phyloP scores from a whole-genome alignment of 1,284 basidiomycete genomes.

The Serendipita sp. region DNA sequence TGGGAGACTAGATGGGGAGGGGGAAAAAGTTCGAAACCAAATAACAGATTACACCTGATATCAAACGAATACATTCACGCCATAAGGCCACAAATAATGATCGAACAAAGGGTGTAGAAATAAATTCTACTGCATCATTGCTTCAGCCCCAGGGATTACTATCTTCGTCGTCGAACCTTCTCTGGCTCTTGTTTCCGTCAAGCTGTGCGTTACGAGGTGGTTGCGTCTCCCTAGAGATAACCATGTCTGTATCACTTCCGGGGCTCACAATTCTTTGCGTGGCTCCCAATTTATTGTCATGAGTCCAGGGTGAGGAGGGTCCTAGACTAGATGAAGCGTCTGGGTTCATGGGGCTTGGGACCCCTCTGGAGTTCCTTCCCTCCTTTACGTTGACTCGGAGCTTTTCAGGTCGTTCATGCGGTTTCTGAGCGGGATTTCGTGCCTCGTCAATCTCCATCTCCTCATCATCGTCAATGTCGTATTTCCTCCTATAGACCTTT shows the following conservation, averaged over 20 bases:
- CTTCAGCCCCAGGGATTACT: slow-evolving; percentile 12
- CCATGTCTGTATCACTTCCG: slow-evolving; percentile 18
- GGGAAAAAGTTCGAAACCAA: too few species aligned
- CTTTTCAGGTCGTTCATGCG: not conserved
- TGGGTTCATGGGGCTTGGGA: slow-evolving; percentile 20
- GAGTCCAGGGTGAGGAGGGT: slow-evolving; percentile 19
- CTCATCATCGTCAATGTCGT: slow-evolving; percentile 28
- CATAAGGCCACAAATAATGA: not conserved
- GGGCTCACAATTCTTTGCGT: slow-evolving; percentile 14
- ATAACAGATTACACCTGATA: too few species aligned
- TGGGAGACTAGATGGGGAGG: too few species aligned
- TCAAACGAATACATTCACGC: too few species aligned
- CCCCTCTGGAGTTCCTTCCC: slow-evolving; percentile 14
- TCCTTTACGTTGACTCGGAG: slow-evolving; percentile 12
- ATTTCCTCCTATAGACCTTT: slow-evolving; percentile 40
- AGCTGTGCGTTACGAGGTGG: slow-evolving; percentile 16
- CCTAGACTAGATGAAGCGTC: slow-evolving; percentile 19
- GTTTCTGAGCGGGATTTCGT: slow-evolving; percentile 11
- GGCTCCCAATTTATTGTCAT: slow-evolving; percentile 10
- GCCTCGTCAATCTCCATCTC: slow-evolving; percentile 28
- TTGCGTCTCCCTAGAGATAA: slow-evolving; percentile 14
- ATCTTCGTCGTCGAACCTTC: not conserved
- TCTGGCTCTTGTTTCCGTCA: not conserved
- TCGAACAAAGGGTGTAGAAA: not conserved
- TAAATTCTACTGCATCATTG: not conserved